phyloP scores from a whole-genome alignment of 192 early-diverging fungal genomes.

The Allomyces macrogynus region DNA sequence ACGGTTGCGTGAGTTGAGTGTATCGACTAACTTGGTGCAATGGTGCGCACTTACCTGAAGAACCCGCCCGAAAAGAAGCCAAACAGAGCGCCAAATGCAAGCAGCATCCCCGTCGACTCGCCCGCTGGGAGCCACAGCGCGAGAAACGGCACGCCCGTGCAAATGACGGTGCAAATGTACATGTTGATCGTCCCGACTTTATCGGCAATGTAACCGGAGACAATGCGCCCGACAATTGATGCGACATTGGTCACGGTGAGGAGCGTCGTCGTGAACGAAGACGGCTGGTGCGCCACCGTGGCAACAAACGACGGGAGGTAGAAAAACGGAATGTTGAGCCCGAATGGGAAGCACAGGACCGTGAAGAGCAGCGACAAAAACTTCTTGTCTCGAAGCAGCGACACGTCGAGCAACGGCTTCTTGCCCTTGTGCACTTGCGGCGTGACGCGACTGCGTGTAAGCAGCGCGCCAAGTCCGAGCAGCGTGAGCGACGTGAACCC shows the following conservation, averaged over 20 bases:
- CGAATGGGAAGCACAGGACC: neutral
- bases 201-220: neutral
- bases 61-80: neutral
- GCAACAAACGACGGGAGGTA: neutral
- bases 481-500: slow-evolving; percentile 16
- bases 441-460: neutral
- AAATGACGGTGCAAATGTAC: neutral
- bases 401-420: neutral
- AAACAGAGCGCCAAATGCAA: neutral
- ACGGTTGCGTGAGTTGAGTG: too few species aligned
- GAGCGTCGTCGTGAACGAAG: neutral
- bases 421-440: neutral
- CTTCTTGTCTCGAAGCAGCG: neutral
- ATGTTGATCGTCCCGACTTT: neutral
- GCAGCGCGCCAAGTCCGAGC: neutral
- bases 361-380: neutral
- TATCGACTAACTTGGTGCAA: too few species aligned
- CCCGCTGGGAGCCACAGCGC: neutral
- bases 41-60: too few species aligned
- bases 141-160: neutral
- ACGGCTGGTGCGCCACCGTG: neutral
- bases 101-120: neutral
- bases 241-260: neutral
- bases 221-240: neutral
- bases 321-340: neutral